phyloP scores from a whole-genome alignment of 2,329 filamentous ascomycete species.

The Paecilomyces fulvus region DNA sequence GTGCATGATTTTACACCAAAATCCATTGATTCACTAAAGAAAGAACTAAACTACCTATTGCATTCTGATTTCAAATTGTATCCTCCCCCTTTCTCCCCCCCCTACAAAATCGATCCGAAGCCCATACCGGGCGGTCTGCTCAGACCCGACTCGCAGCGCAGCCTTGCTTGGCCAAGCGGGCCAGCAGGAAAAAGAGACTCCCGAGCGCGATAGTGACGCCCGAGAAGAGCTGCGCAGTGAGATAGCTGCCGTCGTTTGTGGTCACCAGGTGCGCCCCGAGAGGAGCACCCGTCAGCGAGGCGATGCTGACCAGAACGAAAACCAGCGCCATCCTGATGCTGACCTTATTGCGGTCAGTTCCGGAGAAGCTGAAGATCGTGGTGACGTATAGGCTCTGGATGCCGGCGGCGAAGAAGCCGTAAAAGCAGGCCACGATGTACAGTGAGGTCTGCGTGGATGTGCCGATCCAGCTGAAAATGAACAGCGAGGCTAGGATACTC shows the following conservation, averaged over 20 bases:
- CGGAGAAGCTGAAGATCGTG: slow-evolving; percentile 5
- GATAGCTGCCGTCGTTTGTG: slow-evolving; percentile 3
- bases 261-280: slow-evolving; percentile 6
- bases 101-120: background rate
- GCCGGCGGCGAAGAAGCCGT: slow-evolving; percentile 22
- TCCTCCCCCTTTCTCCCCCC: background rate
- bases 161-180: slow-evolving; percentile 5
- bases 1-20: background rate
- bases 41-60: background rate
- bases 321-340: slow-evolving; percentile 3
- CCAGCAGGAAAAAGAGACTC: slow-evolving; percentile 2
- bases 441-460: slow-evolving; percentile 16
- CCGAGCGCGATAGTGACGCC: slow-evolving; percentile 3
- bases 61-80: background rate
- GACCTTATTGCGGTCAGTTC: slow-evolving; percentile 1
- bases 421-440: slow-evolving; percentile 21
- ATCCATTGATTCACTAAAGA: background rate
- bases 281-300: slow-evolving; percentile 4
- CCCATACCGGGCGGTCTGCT: background rate
- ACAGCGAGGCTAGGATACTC: slow-evolving; percentile 39
- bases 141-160: slow-evolving; percentile 4
- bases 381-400: slow-evolving; percentile 20
- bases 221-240: slow-evolving; percentile 6
- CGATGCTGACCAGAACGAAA: slow-evolving; percentile 4
- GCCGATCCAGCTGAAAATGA: slow-evolving; percentile 45